Evolutionary conservation across 441 rosid species (phyloP).

Genomic region (Omphalea diandra): DNA sequence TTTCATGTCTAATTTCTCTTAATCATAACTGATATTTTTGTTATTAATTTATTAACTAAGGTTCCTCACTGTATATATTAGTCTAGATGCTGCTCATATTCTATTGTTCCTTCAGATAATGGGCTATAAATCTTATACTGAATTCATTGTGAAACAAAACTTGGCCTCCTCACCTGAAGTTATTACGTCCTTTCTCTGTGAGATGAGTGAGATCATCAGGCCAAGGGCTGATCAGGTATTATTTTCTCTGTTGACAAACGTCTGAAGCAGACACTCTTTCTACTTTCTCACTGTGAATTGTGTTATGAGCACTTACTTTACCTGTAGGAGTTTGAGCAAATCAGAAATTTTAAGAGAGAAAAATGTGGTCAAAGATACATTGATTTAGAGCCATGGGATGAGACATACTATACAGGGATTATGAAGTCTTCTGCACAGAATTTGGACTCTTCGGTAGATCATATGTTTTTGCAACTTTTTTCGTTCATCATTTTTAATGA

Average conservation of each 20-base stretch:
- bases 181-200: constrained; percentile 71
- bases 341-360: constrained; percentile 65
- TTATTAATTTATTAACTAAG: not conserved
- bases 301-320: constrained; percentile 22
- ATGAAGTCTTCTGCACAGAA: constrained; percentile 76
- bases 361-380: constrained; percentile 46
- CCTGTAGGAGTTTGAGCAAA: constrained; percentile 63
- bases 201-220: constrained; percentile 74
- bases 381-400: constrained; percentile 98
- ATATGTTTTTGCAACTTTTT: constrained; percentile 19
- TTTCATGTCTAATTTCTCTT: not conserved
- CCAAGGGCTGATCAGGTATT: constrained; percentile 83
- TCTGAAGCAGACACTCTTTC: constrained; percentile 1
- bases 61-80: not conserved
- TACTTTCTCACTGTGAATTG: constrained; percentile 15
- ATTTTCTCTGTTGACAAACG: constrained; percentile 13
- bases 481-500: too few relatives aligned
- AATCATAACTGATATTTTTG: not conserved
- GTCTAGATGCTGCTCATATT: constrained; percentile 19
- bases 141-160: constrained; percentile 65
- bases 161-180: constrained; percentile 87
- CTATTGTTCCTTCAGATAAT: constrained; percentile 52
- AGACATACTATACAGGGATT: constrained; percentile 73
- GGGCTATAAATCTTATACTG: constrained; percentile 76
- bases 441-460: constrained; percentile 74